Base-by-base conservation (phyloP, 257 asterid genomes). In the Solanum sitiens region DNA sequence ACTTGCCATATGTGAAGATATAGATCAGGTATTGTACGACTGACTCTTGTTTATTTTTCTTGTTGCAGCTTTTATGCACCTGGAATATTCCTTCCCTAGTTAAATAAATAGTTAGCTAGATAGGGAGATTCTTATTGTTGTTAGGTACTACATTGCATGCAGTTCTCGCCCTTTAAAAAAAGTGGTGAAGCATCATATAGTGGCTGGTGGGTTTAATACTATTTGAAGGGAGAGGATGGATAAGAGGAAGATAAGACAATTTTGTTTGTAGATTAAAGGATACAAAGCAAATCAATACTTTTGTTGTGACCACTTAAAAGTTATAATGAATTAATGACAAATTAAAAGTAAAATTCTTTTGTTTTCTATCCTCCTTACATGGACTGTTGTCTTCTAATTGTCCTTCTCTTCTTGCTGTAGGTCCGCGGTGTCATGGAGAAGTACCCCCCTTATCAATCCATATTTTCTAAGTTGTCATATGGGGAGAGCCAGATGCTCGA, bases 401-500 rank as follows among this genome's bases (percentile, higher is more conserved):
- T 42, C 83, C 82, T 84, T 74, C 18, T 83, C 84, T 83, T 35
- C 45, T 30, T 89, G 11, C 77, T 92, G 89, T 88, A 96, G 99
- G 99, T 96, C 83, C 99, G 99, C 53, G 94, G 87, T 89, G 98
- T 91, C 79, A 92, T 96, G 96, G 99, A 96, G 67, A 96, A 96
- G 90, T 96, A 95, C 86, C 99, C 98, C 83, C 97, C 99, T 67
- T 96, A 96, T 86, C 98, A 96, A 75, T 71, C 98, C 88, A 94
- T 95, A 86, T 95, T 96, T 88, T 65, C 95, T 16, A 96, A 94
- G 93, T 74, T 96, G 73, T 94, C 99, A 40, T 96, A 95, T 88
- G 99, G 99, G n/a, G 99, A 95, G 92, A 96, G 99, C 90, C 99
- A 96, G 92, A 92, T 96, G 90, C 99, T 96, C 42, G 99, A 95